Evolutionary conservation across 495 filamentous ascomycete species (phyloP).

Genomic region (Daldinia grandis): DNA sequence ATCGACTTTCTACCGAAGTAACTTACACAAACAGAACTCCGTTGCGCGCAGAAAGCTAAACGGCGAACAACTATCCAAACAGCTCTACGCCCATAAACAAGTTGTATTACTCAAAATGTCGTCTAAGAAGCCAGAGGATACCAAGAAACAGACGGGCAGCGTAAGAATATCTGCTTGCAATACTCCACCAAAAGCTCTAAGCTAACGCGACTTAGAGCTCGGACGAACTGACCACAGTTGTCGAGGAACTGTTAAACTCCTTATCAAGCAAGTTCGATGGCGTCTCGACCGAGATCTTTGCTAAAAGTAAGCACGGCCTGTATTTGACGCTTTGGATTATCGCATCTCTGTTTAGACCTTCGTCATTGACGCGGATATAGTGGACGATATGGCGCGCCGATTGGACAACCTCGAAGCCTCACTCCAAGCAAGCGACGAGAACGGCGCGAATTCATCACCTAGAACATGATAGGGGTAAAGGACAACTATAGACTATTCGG

Average conservation of each 20-base stretch:
- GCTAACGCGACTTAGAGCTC: conserved; percentile 40
- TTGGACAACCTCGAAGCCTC: conserved; percentile 87
- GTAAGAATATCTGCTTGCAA: conserved; percentile 39
- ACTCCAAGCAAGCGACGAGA: conserved; percentile 63
- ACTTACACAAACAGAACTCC: background rate
- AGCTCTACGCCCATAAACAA: background rate
- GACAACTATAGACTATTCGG: background rate
- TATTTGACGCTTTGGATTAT: background rate
- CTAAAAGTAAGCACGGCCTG: conserved; percentile 71
- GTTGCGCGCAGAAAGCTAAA: background rate
- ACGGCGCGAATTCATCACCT: conserved; percentile 40
- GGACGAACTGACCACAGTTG: conserved; percentile 72
- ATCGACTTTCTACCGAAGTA: background rate
- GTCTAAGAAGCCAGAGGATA: conserved; percentile 31
- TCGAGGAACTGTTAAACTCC: conserved; percentile 86
- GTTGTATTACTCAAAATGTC: conserved; percentile 5
- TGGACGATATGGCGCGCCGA: conserved; percentile 94
- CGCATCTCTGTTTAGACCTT: background rate
- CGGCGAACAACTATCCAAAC: background rate
- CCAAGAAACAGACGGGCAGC: conserved; percentile 27
- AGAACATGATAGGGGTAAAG: conserved; percentile 29
- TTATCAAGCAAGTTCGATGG: conserved; percentile 84
- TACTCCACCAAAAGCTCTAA: background rate
- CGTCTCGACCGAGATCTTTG: conserved; percentile 83
- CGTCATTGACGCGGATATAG: conserved; percentile 53